phyloP scores from a whole-genome alignment of 1,139 yeast genomes.

The Spathaspora sp. region DNA sequence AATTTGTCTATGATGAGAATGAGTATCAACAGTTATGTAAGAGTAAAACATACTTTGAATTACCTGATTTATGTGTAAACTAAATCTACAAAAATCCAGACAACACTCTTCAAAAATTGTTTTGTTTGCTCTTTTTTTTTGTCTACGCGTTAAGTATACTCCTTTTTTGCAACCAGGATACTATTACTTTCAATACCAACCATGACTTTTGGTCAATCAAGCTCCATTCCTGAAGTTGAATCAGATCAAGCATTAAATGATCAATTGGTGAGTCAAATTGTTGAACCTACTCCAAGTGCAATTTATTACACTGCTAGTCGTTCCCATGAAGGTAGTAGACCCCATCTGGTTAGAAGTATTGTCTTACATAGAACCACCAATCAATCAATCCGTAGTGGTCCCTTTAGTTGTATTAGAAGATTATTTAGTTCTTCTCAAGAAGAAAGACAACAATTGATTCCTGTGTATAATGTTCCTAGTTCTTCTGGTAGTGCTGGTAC shows the following conservation, averaged over 20 bases:
- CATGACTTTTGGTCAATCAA: not conserved
- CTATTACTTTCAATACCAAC: no score
- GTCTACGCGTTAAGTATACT: no score
- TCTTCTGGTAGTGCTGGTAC: constrained; percentile 1
- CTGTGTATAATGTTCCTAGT: not conserved
- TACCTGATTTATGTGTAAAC: constrained; percentile 2
- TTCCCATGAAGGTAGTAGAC: not conserved
- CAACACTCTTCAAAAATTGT: not conserved
- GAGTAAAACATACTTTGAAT: not conserved
- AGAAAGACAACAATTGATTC: constrained; percentile 5
- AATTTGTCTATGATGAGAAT: constrained; percentile 23
- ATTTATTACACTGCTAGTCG: constrained; percentile 2
- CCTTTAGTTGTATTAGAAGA: constrained; percentile 4
- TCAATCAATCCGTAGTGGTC: constrained; percentile 2
- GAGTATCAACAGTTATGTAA: constrained; percentile 14
- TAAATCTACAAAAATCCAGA: not conserved
- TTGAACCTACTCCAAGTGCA: constrained; percentile 4
- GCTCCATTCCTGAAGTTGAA: not conserved
- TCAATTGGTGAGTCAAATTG: constrained; percentile 2
- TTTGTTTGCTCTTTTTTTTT: not conserved
- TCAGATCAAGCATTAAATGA: not conserved
- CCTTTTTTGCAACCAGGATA: constrained; percentile 6
- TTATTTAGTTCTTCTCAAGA: not conserved
- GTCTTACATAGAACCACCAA: not conserved
- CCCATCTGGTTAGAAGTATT: constrained; percentile 2